Evolutionary conservation across 352 stramenopile species (phyloP), one percentile per base, ranked within the genome.

Genomic region (Globisporangium polare): DNA sequence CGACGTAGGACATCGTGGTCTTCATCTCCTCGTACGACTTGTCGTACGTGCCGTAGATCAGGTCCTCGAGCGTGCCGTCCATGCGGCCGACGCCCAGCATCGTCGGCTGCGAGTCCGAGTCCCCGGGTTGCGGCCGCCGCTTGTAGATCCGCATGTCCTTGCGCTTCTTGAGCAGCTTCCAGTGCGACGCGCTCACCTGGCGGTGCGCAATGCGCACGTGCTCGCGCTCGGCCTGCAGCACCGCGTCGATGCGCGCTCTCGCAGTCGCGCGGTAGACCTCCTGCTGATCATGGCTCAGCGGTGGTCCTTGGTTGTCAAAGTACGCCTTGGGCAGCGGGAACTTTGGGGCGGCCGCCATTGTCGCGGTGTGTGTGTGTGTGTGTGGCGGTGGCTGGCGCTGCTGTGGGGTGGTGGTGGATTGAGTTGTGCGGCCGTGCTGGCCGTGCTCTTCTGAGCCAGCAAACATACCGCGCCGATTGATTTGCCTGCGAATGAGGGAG

Each of bases 11-110:
- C 58, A 74, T 71, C 3, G 66, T 76, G 12, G 76, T 75, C 47
- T 80, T 71, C 54, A 71, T 67, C 22, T 81, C 72, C 1, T 77
- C 69, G 52, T 79, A 66, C 18, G 69, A 78, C 17, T 62, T 60
- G 64, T 73, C 74, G 65, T 80, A 72, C 50, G 58, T 69, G 4
- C 78, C 78, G 62, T 82, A 88, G 29, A 88, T 45, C 46, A 83
- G 35, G 39, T 83, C 74, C 39, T 88, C 74, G 22, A 88, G 69
- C 18, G 75, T 73, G n/a, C 78, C 78, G 35, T 72, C 63, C 18
- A 85, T 66, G 24, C 65, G 53, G 15, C 75, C 75, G n/a, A 83
- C 54, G 29, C 72, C 76, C 17, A 79, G 70, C 59, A 88, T 73
- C 0, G 47, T 75, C 26, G 71, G 72, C 12, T 62, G 52, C 3